A percentile compares a stretch with the other conserved stretches of the same genome.
Evolutionary conservation across 148 eudicot genomes (phyloP).

Genomic region (Rhododendron ferrugineum): DNA sequence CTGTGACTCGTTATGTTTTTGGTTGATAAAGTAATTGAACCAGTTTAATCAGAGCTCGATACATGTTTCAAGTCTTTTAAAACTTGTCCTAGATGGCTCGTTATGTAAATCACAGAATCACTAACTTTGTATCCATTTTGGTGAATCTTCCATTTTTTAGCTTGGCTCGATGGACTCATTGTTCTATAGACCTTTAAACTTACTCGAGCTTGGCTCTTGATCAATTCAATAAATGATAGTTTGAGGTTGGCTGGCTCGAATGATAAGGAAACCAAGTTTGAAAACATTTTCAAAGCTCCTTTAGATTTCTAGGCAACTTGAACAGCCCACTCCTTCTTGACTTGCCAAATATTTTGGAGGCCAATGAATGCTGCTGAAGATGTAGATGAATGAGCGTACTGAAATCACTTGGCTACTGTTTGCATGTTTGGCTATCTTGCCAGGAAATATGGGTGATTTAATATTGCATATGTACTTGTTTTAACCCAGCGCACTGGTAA

Average conservation of each 20-base stretch:
- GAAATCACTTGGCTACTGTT: not conserved
- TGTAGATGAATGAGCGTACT: not conserved
- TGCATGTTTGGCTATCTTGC: not conserved
- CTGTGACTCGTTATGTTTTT: not conserved
- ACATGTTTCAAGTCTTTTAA: not conserved
- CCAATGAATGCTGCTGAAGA: not conserved
- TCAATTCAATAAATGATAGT: not conserved
- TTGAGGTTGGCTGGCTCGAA: not conserved
- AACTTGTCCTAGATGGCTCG: not conserved
- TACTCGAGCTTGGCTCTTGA: not conserved
- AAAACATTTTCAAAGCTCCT: not conserved
- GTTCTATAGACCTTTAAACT: not conserved
- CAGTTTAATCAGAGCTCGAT: not conserved
- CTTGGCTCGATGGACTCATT: not conserved
- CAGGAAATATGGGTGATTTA: not conserved
- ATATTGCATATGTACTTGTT: not conserved
- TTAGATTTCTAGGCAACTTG: not conserved
- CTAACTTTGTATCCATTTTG: not conserved
- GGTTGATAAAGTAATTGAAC: not conserved
- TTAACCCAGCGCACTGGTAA: constrained; percentile 48
- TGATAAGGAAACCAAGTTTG: not conserved
- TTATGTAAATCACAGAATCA: not conserved
- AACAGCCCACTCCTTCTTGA: not conserved
- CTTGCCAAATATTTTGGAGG: not conserved
- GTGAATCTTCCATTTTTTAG: not conserved